Base-by-base conservation (phyloP, 306 rosid species). In the Dalbergia cultrata region DNA sequence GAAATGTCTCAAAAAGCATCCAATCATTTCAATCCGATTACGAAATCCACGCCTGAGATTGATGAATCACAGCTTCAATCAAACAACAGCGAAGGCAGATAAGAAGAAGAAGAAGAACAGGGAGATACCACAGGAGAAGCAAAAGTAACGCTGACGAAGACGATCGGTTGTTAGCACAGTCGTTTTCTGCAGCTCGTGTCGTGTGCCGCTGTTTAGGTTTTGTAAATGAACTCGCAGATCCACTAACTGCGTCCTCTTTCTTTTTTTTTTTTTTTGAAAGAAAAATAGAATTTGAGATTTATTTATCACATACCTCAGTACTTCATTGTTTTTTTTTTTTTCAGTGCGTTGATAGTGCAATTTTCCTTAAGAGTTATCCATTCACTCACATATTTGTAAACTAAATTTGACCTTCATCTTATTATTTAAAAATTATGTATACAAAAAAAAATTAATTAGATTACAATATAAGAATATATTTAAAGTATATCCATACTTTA, bases 81-180 rank as follows among this genome's bases (percentile, higher is more conserved):
- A 22, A 52, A 54, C 18, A 63, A 71, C 61, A 2, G 13, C 18
- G 1, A 34, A 58, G 4, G 21, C 12, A 8, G 6, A 3, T 9
- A 49, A 14, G 13, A 47, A 44, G 13, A 64, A 9, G 49, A 16
- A 63, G 68, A 34, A 13, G 11, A 16, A n/a, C n/a, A 54, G 34
- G 35, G 39, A 1, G 17, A n/a, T 72, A 80, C 78, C 67, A 5
- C 6, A 72, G 18, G 22, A 50, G 47, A 9, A 34, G 47, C 9
- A 19, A 47, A 19, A 79, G 19, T 18, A 34, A 47, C 56, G 66
- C 1, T 61, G 72, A 71, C 18, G 64, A 79, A 60, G 78, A 62
- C 6, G 60, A 69, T 69, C 11, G 22, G 77, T 59, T 4, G 45
- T 17, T 52, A 33, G 41, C 5, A 34, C 58, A 26, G 78, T 61